These are phyloP conservation scores for Myxozyma neotropica DNA, from an alignment of 805 yeast genomes.

Conservation along the genomic window DNA sequence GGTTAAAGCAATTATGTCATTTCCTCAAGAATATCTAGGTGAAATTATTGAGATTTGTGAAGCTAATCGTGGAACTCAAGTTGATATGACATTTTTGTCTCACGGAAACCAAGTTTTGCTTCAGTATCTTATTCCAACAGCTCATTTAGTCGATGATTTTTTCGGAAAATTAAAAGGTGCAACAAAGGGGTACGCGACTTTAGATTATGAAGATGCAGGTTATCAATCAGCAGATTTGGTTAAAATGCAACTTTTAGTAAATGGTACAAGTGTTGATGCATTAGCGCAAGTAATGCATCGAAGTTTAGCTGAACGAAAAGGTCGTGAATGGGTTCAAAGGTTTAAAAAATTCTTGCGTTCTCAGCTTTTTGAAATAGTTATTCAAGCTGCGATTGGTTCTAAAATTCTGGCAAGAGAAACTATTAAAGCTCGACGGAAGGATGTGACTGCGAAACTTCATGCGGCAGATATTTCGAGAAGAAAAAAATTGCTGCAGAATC, in stretches of 20 bases:
- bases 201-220: conserved; percentile 94
- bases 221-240: conserved; percentile 78
- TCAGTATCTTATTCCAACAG: conserved; percentile 79
- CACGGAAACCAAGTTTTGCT: conserved; percentile 75
- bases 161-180: conserved; percentile 89
- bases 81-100: conserved; percentile 71
- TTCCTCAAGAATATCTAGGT: conserved; percentile 89
- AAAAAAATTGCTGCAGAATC: conserved; percentile 82
- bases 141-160: conserved; percentile 91
- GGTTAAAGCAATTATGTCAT: conserved; percentile 86
- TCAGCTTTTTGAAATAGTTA: conserved; percentile 88
- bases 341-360: conserved; percentile 77
- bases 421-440: conserved; percentile 89
- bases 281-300: conserved; percentile 86
- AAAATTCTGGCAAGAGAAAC: conserved; percentile 89
- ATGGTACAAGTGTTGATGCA: conserved; percentile 89
- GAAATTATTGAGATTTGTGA: conserved; percentile 85
- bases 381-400: conserved; percentile 83
- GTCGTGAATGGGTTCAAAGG: conserved; percentile 78
- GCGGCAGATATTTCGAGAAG: conserved; percentile 92
- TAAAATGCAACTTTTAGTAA: conserved; percentile 84
- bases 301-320: conserved; percentile 70
- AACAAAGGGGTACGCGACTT: conserved; percentile 89
- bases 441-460: conserved; percentile 89
- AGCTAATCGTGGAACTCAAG: conserved; percentile 77